Evolutionary conservation across 202 grass and related monocot genomes (phyloP), one percentile per base, ranked within the genome.

Genomic region (Schoenoplectus tabernaemontani): DNA sequence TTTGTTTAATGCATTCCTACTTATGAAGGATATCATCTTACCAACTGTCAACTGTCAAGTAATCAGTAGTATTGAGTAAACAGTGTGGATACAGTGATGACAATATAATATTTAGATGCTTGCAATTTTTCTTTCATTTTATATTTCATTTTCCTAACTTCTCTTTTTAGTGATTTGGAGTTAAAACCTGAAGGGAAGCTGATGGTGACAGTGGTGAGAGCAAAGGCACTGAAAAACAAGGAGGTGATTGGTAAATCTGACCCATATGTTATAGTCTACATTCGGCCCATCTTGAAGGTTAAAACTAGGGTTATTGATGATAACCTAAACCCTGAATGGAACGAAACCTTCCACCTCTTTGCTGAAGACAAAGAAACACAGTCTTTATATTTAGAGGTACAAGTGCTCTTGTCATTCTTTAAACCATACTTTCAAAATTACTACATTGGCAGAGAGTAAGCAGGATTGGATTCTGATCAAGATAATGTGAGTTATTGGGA

Each of bases 191-290:
- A 99, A 1, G 96, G 96, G 59, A 99, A 78, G 72, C 85, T 99
- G 7, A 93, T 84, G 10, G 85, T 99, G 74, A 93, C 86, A 0
- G 83, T 99, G 59, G 78, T 93, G 36, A 86, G 87, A 39, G 96
- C 88, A 48, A 91, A 91, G 17, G 75, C 69, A 44, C 85, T 99
- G 46, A 96, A 96, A 87, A 99, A 99, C 86, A 92, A 84, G 89
- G 96, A 99, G 50, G 64, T 93, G 71, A 90, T 99, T 79, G 96
- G 96, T 59, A 99, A 99, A 87, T 99, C 96, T 12, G 96, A 99
- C 71, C 96, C 96, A 5, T 99, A 99, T 78, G 92, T 95, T 69
- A 82, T 96, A 47, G n/a, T 99, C 47, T 99, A 87, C 78, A 85
- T 99, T 76, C 84, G 96, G 53, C 96, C 96, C 16, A 91, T 95